Evolutionary conservation across 2,329 filamentous ascomycete genomes (phyloP).

Genomic region (Sclerotinia subarctica): DNA sequence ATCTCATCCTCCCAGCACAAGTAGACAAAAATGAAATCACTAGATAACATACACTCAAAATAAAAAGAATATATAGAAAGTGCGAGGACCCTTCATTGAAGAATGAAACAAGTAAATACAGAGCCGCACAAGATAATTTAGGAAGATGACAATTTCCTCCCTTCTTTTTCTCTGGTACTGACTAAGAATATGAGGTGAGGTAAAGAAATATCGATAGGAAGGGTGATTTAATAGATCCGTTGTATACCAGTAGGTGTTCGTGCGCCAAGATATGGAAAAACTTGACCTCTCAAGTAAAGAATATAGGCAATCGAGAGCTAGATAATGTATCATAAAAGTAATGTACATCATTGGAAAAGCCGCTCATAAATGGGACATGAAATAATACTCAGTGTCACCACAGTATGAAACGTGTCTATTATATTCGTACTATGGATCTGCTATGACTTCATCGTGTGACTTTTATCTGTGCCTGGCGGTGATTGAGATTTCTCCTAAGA

Average conservation of each 20-base stretch:
- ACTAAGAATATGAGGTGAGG: not conserved
- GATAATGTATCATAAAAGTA: not conserved
- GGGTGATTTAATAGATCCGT: too few species aligned
- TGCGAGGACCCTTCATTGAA: not conserved
- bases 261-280: not conserved
- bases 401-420: not conserved
- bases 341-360: not conserved
- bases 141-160: not conserved
- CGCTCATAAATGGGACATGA: not conserved
- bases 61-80: not conserved
- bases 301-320: not conserved
- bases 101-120: not conserved
- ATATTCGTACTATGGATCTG: conserved; percentile 3
- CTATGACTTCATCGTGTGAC: not conserved
- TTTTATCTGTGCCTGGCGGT: not conserved
- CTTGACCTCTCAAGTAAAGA: not conserved
- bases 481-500: not conserved
- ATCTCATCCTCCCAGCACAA: not conserved
- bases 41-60: not conserved
- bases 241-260: too few species aligned
- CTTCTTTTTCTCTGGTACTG: not conserved
- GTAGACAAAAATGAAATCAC: too few species aligned
- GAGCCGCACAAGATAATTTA: not conserved
- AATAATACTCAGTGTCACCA: not conserved
- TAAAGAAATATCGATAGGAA: not conserved